phyloP scores from a whole-genome alignment of 2,329 filamentous ascomycete species.

The Eutypella sp. region DNA sequence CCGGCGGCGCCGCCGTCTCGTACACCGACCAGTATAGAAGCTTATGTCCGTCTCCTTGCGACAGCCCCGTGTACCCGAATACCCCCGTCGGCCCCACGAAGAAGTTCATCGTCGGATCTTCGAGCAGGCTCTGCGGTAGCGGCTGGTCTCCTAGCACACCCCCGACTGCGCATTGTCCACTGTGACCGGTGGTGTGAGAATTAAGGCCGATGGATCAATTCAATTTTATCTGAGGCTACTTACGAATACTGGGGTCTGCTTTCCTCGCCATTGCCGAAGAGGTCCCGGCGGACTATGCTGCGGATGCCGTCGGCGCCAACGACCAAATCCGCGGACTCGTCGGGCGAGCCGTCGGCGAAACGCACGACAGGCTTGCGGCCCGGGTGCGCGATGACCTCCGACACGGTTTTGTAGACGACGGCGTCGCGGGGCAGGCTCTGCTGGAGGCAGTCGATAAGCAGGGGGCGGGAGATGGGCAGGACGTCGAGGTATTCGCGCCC shows the following conservation, averaged over 20 bases:
- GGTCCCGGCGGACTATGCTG: constrained; percentile 6
- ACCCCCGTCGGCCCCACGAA: constrained; percentile 7
- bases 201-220: not conserved
- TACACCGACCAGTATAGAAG: constrained; percentile 11
- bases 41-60: constrained; percentile 6
- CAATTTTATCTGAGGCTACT: not conserved
- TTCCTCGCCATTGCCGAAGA: constrained; percentile 9
- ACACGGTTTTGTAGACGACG: constrained; percentile 7
- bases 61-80: constrained; percentile 9
- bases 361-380: constrained; percentile 7
- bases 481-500: constrained; percentile 8
- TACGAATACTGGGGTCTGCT: constrained; percentile 7
- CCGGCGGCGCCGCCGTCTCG: constrained; percentile 9
- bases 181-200: constrained; percentile 1
- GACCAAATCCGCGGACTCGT: constrained; percentile 9
- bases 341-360: constrained; percentile 7
- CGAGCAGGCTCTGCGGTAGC: constrained; percentile 6
- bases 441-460: constrained; percentile 9
- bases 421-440: constrained; percentile 5
- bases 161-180: constrained; percentile 6
- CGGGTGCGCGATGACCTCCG: constrained; percentile 3
- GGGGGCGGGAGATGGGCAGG: constrained; percentile 8
- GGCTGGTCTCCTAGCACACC: constrained; percentile 9
- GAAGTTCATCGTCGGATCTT: constrained; percentile 8
- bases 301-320: constrained; percentile 9